These are phyloP conservation scores for Vitis riparia DNA, from an alignment of 164 flowering plant genomes.

Conservation along the genomic window DNA sequence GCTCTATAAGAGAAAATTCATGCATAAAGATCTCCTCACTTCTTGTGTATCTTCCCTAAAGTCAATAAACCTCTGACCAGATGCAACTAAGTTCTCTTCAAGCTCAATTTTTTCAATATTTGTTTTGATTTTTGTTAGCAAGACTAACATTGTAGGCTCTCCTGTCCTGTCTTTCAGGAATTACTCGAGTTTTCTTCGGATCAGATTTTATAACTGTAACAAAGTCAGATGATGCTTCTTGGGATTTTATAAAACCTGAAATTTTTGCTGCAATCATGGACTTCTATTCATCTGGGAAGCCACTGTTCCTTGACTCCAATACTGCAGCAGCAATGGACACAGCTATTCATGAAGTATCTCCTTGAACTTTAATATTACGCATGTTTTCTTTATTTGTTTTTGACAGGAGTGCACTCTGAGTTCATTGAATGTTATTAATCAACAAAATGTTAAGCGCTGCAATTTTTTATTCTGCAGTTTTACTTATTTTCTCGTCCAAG, in stretches of 20 bases:
- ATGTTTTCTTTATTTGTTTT: neutral
- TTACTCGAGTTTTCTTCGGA: slow-evolving; percentile 87
- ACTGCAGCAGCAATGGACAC: slow-evolving; percentile 79
- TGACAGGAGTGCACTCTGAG: neutral
- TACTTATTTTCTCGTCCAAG: neutral
- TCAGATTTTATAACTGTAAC: slow-evolving; percentile 92
- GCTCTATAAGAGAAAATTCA: too few species aligned
- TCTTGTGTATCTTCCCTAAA: too few species aligned
- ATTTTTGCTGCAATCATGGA: slow-evolving; percentile 97
- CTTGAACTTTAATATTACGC: neutral
- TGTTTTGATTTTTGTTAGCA: neutral
- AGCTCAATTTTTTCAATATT: too few species aligned
- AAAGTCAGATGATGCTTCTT: slow-evolving; percentile 78
- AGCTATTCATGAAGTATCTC: slow-evolving; percentile 74
- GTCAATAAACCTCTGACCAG: too few species aligned
- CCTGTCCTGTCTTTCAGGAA: slow-evolving; percentile 40
- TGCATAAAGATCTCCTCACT: too few species aligned
- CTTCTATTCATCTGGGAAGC: slow-evolving; percentile 83
- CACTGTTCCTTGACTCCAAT: slow-evolving; percentile 71
- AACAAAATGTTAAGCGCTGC: neutral
- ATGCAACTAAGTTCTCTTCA: too few species aligned
- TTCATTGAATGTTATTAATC: neutral
- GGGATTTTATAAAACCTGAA: slow-evolving; percentile 92
- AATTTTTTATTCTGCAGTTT: neutral
- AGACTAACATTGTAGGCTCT: neutral